phyloP scores from a whole-genome alignment of 176 grass and related monocot genomes.

The Phoenix dactylifera region DNA sequence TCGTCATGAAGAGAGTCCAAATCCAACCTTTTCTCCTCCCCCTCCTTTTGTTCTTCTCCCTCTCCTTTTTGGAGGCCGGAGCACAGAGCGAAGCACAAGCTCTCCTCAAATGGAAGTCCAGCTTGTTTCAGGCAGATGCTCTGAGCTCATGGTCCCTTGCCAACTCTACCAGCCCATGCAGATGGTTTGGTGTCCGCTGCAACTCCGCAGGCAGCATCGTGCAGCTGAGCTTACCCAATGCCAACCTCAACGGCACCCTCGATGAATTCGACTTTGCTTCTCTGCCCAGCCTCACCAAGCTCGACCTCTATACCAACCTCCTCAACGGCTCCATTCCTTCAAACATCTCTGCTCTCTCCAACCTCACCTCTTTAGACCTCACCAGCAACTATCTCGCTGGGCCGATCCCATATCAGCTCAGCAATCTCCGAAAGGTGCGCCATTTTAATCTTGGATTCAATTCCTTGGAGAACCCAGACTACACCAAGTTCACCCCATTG shows the following conservation, averaged over 20 bases:
- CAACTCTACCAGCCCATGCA: constrained; percentile 30
- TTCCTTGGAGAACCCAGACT: no score
- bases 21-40: no score
- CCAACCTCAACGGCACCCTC: constrained; percentile 48
- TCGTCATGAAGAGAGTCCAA: no score
- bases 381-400: no score
- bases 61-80: neutral
- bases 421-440: no score
- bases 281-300: constrained; percentile 25
- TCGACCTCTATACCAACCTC: constrained; percentile 62
- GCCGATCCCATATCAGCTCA: no score
- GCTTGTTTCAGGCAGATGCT: constrained; percentile 22
- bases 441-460: no score
- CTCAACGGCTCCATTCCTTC: constrained; percentile 40
- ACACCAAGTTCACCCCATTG: no score
- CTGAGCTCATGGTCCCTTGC: constrained; percentile 41
- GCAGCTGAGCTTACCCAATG: constrained; percentile 24
- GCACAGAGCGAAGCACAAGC: constrained; percentile 35
- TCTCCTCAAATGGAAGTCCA: constrained; percentile 57
- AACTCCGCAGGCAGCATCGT: constrained; percentile 32
- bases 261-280: constrained; percentile 39
- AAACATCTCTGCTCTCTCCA: constrained; percentile 25
- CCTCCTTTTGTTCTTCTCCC: neutral
- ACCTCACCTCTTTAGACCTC: constrained; percentile 38
- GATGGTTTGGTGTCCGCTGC: constrained; percentile 58